Base-by-base conservation (phyloP, 441 rosid genomes). In the Gossypium davidsonii region DNA sequence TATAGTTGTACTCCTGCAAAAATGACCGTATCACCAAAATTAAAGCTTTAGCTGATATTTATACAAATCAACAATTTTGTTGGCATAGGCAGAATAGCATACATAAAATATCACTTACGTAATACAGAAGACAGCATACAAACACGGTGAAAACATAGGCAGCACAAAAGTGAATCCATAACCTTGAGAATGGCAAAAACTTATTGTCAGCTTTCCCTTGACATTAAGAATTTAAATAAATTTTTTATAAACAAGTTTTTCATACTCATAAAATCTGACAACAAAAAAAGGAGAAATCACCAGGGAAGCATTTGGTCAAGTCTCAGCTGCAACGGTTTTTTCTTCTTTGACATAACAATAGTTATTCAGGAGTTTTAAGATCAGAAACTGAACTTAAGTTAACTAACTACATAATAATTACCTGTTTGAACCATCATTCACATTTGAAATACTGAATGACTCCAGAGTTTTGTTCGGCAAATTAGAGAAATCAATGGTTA, bases 111-210 rank as follows among this genome's bases (percentile, higher is more conserved):
- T 59, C 46, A 82, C 97, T 92, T 84, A 94, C 98, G 72, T n/a
- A 58, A 79, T 87, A 91, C 68, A 94, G 97, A 73, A 94, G 90
- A 83, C 79, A 90, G 91, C 99, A 92, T 76, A 94, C 98, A 79
- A 87, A 82, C 48, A 83, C 92, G 0, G 99, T 90, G 82, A 94
- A 86, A 76, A 89, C 70, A 84, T 94, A 94, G 75, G 86, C 90
- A 64, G 99, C 97, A 76, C 86, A 86, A 78, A 94, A 94, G 88
- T 92, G 99, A 79, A 91, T 72, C 99, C 98, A 94, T 76, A 94
- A 77, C 99, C 99, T 94, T 82, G 79, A 85, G 73, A 74, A 80
- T 73, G 71, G 68, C 58, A 70, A 82, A 84, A 76, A 53, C 17
- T 34, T 55, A 23, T 10, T 0, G 20, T 82, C 79, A 83, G 82